Conservation (phyloP, 441 rosid species). For the Pelargonium australe region DNA sequence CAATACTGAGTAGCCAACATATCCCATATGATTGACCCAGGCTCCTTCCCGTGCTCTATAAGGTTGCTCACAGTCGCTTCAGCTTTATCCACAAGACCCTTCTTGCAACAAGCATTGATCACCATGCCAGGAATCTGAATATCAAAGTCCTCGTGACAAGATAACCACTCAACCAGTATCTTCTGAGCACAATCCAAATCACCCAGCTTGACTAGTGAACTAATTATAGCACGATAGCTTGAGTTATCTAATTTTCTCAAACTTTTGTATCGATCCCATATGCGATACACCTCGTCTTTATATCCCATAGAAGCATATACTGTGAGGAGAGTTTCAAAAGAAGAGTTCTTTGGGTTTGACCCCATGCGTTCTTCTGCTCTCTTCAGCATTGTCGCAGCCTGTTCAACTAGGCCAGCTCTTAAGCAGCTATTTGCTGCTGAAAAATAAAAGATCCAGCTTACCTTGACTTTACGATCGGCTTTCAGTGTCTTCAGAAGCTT, state of each 20-base stretch:
- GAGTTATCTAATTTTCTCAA: not conserved
- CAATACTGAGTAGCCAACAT: conserved; percentile 29
- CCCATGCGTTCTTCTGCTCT: conserved; percentile 23
- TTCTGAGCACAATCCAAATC: conserved; percentile 3
- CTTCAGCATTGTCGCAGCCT: conserved; percentile 27
- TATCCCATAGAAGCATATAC: conserved; percentile 28
- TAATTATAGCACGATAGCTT: not conserved
- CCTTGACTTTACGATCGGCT: conserved; percentile 18
- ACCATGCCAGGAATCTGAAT: conserved; percentile 30
- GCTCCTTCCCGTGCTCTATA: conserved; percentile 29
- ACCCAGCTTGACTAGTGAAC: not conserved
- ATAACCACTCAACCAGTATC: not conserved
- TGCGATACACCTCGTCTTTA: conserved; percentile 32
- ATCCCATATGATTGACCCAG: conserved; percentile 28
- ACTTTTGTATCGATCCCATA: conserved; percentile 26
- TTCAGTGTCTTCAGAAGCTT: conserved; percentile 32
- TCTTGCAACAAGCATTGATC: conserved; percentile 30
- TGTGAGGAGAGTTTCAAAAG: conserved; percentile 31
- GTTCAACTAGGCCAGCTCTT: conserved; percentile 33
- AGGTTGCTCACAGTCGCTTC: conserved; percentile 25
- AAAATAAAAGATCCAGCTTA: conserved; percentile 31
- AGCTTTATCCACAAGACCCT: conserved; percentile 33
- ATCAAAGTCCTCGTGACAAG: conserved; percentile 17
- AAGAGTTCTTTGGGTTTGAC: not conserved
- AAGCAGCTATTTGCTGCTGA: conserved; percentile 32